Evolutionary conservation across 1,284 basidiomycete species (phyloP).

Genomic region (Salmacisia buchloeana): DNA sequence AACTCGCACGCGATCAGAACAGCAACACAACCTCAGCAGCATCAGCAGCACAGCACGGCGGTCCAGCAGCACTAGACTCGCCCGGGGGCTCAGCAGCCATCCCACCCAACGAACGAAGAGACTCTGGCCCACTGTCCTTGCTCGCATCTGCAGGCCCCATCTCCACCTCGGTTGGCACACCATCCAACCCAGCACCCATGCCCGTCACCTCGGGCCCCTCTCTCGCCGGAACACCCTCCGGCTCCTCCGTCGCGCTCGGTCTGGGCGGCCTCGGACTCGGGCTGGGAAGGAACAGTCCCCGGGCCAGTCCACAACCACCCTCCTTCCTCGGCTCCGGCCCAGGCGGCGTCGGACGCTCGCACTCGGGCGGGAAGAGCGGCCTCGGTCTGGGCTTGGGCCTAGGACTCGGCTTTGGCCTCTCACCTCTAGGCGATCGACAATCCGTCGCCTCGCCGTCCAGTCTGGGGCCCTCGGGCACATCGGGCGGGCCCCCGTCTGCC

Average conservation of each 20-base stretch:
- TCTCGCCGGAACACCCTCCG: conserved; percentile 1
- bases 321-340: conserved; percentile 8
- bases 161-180: not conserved
- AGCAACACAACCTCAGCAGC: too few species aligned
- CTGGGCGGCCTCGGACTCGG: not conserved
- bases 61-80: too few species aligned
- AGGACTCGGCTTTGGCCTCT: not conserved
- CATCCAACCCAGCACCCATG: not conserved
- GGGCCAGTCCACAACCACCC: not conserved
- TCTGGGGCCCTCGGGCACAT: not conserved
- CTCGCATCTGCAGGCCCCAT: not conserved
- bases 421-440: not conserved
- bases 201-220: not conserved
- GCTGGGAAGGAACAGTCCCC: not conserved
- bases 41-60: too few species aligned
- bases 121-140: not conserved
- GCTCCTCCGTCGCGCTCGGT: conserved; percentile 4
- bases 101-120: not conserved
- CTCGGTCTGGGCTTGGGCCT: not conserved
- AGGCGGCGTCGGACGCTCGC: not conserved
- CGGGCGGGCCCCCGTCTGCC: not conserved
- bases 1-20: not conserved
- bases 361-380: not conserved
- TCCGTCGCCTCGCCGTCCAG: conserved; percentile 4
- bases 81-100: not conserved